Conservation (phyloP, 306 rosid species). For the Citrullus colocynthis region DNA sequence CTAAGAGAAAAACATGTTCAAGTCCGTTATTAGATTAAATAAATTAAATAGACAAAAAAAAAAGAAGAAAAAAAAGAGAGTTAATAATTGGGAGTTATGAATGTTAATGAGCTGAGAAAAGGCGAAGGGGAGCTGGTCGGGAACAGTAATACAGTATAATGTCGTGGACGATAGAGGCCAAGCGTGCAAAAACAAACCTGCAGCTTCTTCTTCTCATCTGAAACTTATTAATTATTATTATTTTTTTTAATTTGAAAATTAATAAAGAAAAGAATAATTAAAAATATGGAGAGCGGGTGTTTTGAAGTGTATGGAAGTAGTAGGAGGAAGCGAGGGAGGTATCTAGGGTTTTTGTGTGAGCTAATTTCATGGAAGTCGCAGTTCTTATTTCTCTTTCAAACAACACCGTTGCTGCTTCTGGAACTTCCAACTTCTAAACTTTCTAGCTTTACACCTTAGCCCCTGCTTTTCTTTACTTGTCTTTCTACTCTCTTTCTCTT, state of each 20-base stretch:
- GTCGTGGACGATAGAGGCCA: constrained; percentile 12
- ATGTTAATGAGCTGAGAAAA: neutral
- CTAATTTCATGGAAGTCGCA: neutral
- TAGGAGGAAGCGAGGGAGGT: neutral
- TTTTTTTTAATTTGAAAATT: neutral
- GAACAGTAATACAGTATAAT: neutral
- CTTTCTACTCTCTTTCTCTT: too few relatives aligned
- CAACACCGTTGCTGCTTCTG: neutral
- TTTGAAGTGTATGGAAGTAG: neutral
- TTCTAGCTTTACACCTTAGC: neutral
- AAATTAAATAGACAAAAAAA: too few relatives aligned
- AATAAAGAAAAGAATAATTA: neutral
- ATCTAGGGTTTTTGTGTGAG: neutral
- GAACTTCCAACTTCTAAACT: neutral
- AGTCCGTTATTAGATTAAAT: too few relatives aligned
- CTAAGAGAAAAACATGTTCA: too few relatives aligned
- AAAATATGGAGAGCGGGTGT: too few relatives aligned
- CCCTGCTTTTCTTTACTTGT: neutral
- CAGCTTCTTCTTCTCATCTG: neutral
- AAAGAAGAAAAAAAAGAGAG: neutral
- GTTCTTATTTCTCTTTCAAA: neutral
- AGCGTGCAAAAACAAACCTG: constrained; percentile 10
- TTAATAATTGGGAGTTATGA: neutral
- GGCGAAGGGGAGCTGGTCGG: neutral
- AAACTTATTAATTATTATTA: too few relatives aligned